phyloP scores from a whole-genome alignment of 345 rosid genomes.

The Clausena lansium region DNA sequence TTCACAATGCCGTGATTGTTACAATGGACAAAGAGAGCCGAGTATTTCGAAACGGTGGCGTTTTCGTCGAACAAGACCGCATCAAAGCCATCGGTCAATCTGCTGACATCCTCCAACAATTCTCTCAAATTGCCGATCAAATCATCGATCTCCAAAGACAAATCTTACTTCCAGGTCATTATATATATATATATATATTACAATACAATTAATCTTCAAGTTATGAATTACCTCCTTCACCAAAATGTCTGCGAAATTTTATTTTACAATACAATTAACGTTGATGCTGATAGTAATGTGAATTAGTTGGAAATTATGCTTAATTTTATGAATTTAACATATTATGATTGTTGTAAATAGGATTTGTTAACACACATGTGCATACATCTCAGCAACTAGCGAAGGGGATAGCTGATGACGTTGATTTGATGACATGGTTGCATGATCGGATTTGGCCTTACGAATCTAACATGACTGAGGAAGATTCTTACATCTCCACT shows the following conservation, averaged over 20 bases:
- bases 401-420: slow-evolving; percentile 72
- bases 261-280: too few relatives aligned
- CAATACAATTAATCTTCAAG: not conserved
- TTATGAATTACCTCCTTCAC: not conserved
- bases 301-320: not conserved
- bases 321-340: not conserved
- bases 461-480: slow-evolving; percentile 62
- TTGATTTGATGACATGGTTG: slow-evolving; percentile 62
- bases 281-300: not conserved
- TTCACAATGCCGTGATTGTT: slow-evolving; percentile 50
- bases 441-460: slow-evolving; percentile 74
- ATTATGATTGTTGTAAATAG: slow-evolving; percentile 21
- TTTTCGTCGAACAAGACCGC: slow-evolving; percentile 38
- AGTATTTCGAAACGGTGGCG: slow-evolving; percentile 51
- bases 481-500: slow-evolving; percentile 63
- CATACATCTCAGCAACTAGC: slow-evolving; percentile 73
- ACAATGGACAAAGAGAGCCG: slow-evolving; percentile 50
- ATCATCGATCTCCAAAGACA: slow-evolving; percentile 52
- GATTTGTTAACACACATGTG: slow-evolving; percentile 65
- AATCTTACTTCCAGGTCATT: slow-evolving; percentile 57
- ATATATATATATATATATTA: too few relatives aligned
- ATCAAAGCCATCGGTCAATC: slow-evolving; percentile 63
- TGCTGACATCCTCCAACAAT: slow-evolving; percentile 36
- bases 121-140: slow-evolving; percentile 34
- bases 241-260: not conserved